These are phyloP conservation scores for Phaeodactylum tricornutum DNA, from an alignment of 108 stramenopile species.

Conservation along the genomic window DNA sequence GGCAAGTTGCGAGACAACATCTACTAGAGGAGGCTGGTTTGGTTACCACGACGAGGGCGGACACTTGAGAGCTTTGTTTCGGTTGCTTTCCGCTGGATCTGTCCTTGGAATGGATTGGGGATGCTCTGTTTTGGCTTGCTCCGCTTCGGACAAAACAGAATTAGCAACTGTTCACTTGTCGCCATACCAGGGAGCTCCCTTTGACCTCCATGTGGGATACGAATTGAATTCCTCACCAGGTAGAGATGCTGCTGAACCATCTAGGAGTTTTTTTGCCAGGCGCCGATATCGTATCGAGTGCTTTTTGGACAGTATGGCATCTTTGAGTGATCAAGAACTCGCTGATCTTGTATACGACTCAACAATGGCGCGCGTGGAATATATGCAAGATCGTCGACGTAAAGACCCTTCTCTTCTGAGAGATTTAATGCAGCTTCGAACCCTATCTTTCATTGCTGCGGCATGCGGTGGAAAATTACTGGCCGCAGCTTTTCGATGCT, in stretches of 20 bases:
- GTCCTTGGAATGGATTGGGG: slow-evolving; percentile 35
- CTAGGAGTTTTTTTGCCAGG: slow-evolving; percentile 46
- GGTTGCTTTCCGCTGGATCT: slow-evolving; percentile 40
- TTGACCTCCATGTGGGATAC: slow-evolving; percentile 72
- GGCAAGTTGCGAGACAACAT: slow-evolving; percentile 1
- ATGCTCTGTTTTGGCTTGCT: slow-evolving; percentile 7
- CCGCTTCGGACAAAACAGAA: neutral
- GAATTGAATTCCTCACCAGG: neutral
- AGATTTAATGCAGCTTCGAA: slow-evolving; percentile 48
- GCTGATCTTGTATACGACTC: slow-evolving; percentile 42
- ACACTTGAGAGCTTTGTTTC: slow-evolving; percentile 56
- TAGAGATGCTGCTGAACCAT: neutral
- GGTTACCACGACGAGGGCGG: slow-evolving; percentile 83
- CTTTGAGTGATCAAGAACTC: slow-evolving; percentile 21
- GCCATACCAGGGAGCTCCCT: slow-evolving; percentile 75
- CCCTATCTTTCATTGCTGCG: slow-evolving; percentile 60
- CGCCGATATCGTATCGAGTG: slow-evolving; percentile 28
- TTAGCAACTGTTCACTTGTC: slow-evolving; percentile 43
- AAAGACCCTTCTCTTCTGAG: slow-evolving; percentile 34
- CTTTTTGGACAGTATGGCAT: slow-evolving; percentile 34
- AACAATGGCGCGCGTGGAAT: slow-evolving; percentile 27
- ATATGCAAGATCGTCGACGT: slow-evolving; percentile 5
- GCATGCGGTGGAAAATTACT: slow-evolving; percentile 60
- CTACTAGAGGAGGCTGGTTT: slow-evolving; percentile 38
- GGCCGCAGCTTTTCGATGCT: slow-evolving; percentile 46